Evolutionary conservation across 306 rosid species (phyloP).

Genomic region (Begonia loranthoides): DNA sequence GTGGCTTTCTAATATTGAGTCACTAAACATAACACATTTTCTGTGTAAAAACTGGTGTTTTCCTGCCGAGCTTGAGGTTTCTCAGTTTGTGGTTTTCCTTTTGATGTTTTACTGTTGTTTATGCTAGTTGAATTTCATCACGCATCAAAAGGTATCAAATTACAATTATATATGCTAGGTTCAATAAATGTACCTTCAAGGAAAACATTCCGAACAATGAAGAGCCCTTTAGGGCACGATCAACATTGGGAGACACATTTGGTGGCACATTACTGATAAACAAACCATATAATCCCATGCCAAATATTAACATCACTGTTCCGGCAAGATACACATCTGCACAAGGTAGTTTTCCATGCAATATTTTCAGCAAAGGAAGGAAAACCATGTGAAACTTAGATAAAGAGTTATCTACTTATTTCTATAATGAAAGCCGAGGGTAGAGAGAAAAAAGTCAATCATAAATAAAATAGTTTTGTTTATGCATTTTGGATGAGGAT

Average conservation of each 20-base stretch:
- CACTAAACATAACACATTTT: too few relatives aligned
- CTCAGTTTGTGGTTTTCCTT: too few relatives aligned
- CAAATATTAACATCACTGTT: conserved; percentile 91
- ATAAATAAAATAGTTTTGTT: too few relatives aligned
- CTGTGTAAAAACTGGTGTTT: not conserved
- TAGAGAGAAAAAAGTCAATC: too few relatives aligned
- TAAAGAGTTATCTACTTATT: not conserved
- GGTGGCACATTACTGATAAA: conserved; percentile 64
- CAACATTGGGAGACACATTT: conserved; percentile 34
- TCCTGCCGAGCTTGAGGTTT: too few relatives aligned
- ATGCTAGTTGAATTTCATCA: too few relatives aligned
- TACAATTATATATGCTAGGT: not conserved
- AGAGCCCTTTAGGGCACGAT: conserved; percentile 70
- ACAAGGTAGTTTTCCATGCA: conserved; percentile 9
- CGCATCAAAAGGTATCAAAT: too few relatives aligned
- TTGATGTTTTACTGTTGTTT: too few relatives aligned
- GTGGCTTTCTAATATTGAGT: too few relatives aligned
- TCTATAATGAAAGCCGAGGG: not conserved
- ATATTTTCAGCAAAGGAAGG: conserved; percentile 7
- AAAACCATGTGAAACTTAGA: not conserved
- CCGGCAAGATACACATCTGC: conserved; percentile 99
- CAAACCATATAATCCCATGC: conserved; percentile 87
- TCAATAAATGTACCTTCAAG: conserved; percentile 45
- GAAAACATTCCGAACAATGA: conserved; percentile 96
- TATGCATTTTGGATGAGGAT: not conserved